Conservation (phyloP, 352 stramenopile genomes). For the Aphanomyces invadans region DNA sequence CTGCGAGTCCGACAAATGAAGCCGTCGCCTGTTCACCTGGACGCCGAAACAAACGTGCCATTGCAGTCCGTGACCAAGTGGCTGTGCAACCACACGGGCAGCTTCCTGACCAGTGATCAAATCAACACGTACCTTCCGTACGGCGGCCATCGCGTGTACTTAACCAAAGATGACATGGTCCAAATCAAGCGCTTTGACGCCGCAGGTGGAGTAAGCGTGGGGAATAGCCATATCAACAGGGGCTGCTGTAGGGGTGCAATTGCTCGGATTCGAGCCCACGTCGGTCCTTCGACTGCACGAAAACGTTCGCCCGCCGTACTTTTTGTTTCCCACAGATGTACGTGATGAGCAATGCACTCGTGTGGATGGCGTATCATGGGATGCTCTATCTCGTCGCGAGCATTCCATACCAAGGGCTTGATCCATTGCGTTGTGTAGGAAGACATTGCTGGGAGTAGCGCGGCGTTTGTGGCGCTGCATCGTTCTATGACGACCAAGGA, state of each 20-base stretch:
- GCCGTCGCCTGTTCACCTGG: conserved; percentile 46
- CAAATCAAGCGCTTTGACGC: conserved; percentile 73
- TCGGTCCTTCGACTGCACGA: conserved; percentile 51
- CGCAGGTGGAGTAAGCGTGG: conserved; percentile 26
- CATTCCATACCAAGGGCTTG: neutral
- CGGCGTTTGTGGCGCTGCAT: conserved; percentile 58
- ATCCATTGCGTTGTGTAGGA: conserved; percentile 13
- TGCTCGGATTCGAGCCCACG: conserved; percentile 74
- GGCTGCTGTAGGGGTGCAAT: conserved; percentile 35
- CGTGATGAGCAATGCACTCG: neutral
- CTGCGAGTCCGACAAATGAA: conserved; percentile 55
- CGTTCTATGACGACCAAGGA: conserved; percentile 55
- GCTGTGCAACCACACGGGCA: conserved; percentile 74
- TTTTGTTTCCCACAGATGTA: conserved; percentile 66
- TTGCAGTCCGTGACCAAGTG: conserved; percentile 78
- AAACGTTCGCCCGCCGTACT: conserved; percentile 70
- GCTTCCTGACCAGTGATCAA: conserved; percentile 59
- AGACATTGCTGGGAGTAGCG: conserved; percentile 69
- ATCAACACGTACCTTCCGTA: conserved; percentile 73
- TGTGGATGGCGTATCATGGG: neutral
- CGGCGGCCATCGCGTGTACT: conserved; percentile 70
- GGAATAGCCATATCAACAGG: no score
- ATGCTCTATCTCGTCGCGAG: no score
- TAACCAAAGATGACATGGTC: conserved; percentile 67
- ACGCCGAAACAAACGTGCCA: conserved; percentile 63